Conservation (phyloP, 768 basidiomycete species). For the Rhizopogon roseolus region DNA sequence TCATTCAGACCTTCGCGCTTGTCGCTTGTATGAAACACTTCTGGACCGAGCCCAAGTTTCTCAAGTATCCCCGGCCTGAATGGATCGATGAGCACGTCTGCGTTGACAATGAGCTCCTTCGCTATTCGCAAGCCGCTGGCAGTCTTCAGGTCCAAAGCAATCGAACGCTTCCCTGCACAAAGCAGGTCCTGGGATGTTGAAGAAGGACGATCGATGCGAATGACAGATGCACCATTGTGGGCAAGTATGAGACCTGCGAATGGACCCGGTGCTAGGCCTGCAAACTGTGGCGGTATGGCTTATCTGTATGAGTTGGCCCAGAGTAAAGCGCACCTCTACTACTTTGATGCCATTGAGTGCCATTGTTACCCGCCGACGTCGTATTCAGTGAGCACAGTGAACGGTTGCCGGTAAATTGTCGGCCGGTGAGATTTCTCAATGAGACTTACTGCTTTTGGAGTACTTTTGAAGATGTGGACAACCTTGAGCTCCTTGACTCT, state of each 20-base stretch:
- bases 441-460: too few relatives aligned
- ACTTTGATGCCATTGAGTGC: constrained; percentile 46
- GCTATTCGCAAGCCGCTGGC: constrained; percentile 51
- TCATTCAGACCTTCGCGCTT: constrained; percentile 49
- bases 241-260: constrained; percentile 75
- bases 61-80: constrained; percentile 84
- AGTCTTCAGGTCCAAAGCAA: constrained; percentile 63
- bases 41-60: constrained; percentile 69
- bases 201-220: constrained; percentile 65
- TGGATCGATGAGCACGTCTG: constrained; percentile 82
- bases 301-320: not conserved
- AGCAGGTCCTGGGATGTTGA: constrained; percentile 44
- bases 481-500: too few relatives aligned
- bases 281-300: constrained; percentile 45
- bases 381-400: not conserved
- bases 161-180: constrained; percentile 74
- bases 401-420: too few relatives aligned
- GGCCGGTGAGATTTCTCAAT: too few relatives aligned
- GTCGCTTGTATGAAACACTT: constrained; percentile 56
- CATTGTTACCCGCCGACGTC: constrained; percentile 28
- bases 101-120: constrained; percentile 52
- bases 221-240: constrained; percentile 75
- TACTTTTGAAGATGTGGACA: too few relatives aligned
- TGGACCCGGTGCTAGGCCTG: constrained; percentile 77
- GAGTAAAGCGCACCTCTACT: constrained; percentile 33